Evolutionary conservation across 306 rosid genomes (phyloP).

Genomic region (Chamaecrista fasciculata): DNA sequence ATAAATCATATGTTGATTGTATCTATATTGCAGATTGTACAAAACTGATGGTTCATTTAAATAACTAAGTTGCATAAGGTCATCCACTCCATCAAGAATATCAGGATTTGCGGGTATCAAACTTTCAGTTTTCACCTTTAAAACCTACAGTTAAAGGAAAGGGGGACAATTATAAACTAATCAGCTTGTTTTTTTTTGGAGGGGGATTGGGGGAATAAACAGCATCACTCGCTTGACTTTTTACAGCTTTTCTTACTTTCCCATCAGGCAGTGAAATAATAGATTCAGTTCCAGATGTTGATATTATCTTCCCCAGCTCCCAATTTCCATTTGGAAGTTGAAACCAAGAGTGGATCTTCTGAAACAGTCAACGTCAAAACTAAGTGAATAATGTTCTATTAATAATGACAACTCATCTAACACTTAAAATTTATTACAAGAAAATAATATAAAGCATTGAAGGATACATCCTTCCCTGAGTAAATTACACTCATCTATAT

Average conservation of each 20-base stretch:
- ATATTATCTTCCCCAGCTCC: slow-evolving; percentile 73
- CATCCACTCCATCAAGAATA: slow-evolving; percentile 97
- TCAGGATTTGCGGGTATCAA: slow-evolving; percentile 87
- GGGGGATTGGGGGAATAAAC: not conserved
- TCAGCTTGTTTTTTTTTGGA: not conserved
- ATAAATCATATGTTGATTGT: slow-evolving; percentile 79
- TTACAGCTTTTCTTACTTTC: slow-evolving; percentile 55
- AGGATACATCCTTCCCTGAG: not conserved
- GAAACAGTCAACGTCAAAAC: slow-evolving; percentile 45
- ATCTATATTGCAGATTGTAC: slow-evolving; percentile 86
- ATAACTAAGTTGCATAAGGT: slow-evolving; percentile 98
- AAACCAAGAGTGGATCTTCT: slow-evolving; percentile 89
- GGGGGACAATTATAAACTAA: slow-evolving; percentile 7
- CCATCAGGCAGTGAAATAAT: slow-evolving; percentile 72
- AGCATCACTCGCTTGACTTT: slow-evolving; percentile 12
- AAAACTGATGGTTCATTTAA: slow-evolving; percentile 87
- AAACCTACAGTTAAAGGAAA: slow-evolving; percentile 54
- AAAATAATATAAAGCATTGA: not conserved
- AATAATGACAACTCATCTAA: slow-evolving; percentile 10
- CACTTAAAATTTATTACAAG: not conserved
- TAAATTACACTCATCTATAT: not conserved
- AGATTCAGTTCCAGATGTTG: slow-evolving; percentile 71
- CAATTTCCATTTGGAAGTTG: slow-evolving; percentile 88
- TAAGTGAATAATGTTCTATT: slow-evolving; percentile 22
- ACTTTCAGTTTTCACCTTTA: slow-evolving; percentile 63